phyloP scores from a whole-genome alignment of 345 rosid genomes.

The Gossypium sturtianum region DNA sequence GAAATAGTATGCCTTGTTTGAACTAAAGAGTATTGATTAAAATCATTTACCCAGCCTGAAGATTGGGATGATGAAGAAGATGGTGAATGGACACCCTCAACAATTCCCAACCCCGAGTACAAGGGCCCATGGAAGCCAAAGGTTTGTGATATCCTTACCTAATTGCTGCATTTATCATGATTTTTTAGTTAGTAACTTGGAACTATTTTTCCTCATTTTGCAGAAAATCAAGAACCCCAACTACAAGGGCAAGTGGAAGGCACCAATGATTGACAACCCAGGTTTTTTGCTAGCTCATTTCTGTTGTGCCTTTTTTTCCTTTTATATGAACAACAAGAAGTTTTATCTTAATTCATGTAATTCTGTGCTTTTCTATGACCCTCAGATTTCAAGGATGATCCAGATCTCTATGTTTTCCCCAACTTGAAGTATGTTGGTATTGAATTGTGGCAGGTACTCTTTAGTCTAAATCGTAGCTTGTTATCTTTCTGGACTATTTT shows the following conservation, averaged over 20 bases:
- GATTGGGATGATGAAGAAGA: constrained; percentile 99
- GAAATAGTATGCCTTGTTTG: background rate
- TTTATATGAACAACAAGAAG: background rate
- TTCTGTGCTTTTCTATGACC: constrained; percentile 5
- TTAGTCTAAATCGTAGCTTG: background rate
- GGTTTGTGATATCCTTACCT: constrained; percentile 40
- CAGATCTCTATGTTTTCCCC: constrained; percentile 83
- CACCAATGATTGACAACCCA: constrained; percentile 96
- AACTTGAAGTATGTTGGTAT: constrained; percentile 88
- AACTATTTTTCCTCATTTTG: constrained; percentile 9
- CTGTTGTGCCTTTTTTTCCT: background rate
- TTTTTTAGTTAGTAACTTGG: background rate
- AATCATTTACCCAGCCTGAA: constrained; percentile 58
- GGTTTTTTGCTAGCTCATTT: constrained; percentile 35
- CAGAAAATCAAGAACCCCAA: constrained; percentile 96
- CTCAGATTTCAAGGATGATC: constrained; percentile 92
- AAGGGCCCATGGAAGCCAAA: constrained; percentile 89
- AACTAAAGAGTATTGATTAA: constrained; percentile 6
- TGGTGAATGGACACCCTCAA: constrained; percentile 99
- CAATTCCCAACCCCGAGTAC: constrained; percentile 95
- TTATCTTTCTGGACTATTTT: background rate
- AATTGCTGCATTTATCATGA: background rate
- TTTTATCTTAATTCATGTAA: background rate
- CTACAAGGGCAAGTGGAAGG: constrained; percentile 97
- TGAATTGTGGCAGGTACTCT: constrained; percentile 93